Percentiles rank a stretch among this genome's conserved stretches.
Conservation (phyloP, 768 basidiomycete species). For the Calocybe indica region DNA sequence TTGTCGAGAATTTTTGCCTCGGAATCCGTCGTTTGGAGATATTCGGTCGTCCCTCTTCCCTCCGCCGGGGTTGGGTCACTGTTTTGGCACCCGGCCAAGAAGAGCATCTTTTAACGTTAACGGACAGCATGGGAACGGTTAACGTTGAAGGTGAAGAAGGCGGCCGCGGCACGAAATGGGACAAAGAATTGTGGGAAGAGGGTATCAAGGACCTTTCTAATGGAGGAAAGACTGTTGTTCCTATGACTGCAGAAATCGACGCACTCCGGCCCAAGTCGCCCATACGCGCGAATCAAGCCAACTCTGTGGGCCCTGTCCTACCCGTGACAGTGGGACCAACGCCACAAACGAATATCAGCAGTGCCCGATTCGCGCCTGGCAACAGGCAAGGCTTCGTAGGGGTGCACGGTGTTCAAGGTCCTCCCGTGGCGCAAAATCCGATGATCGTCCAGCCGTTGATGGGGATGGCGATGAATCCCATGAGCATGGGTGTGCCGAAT, state of each 20-base stretch:
- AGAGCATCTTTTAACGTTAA: slow-evolving; percentile 34
- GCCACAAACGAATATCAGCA: slow-evolving; percentile 1
- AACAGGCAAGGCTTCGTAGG: slow-evolving; percentile 18
- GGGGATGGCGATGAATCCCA: slow-evolving; percentile 19
- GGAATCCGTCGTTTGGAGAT: slow-evolving; percentile 88
- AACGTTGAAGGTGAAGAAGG: slow-evolving; percentile 36
- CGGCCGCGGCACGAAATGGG: slow-evolving; percentile 46
- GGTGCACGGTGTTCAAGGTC: slow-evolving; percentile 16
- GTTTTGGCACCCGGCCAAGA: slow-evolving; percentile 64
- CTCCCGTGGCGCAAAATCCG: slow-evolving; percentile 20
- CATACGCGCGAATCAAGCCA: slow-evolving; percentile 31
- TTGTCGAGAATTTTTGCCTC: slow-evolving; percentile 97
- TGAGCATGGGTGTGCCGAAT: slow-evolving; percentile 18
- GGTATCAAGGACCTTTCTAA: slow-evolving; percentile 49
- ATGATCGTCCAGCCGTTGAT: slow-evolving; percentile 22
- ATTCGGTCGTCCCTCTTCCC: slow-evolving; percentile 67
- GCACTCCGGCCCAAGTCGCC: slow-evolving; percentile 84
- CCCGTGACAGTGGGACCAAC: slow-evolving; percentile 15
- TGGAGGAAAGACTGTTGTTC: slow-evolving; percentile 58
- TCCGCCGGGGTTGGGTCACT: slow-evolving; percentile 92
- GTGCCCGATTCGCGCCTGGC: slow-evolving; percentile 10
- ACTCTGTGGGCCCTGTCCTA: slow-evolving; percentile 6
- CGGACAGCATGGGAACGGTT: slow-evolving; percentile 22
- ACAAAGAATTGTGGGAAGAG: slow-evolving; percentile 60
- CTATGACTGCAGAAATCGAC: slow-evolving; percentile 77